phyloP scores from a whole-genome alignment of 192 early-diverging fungal genomes.

The Helicostylum pulchrum region DNA sequence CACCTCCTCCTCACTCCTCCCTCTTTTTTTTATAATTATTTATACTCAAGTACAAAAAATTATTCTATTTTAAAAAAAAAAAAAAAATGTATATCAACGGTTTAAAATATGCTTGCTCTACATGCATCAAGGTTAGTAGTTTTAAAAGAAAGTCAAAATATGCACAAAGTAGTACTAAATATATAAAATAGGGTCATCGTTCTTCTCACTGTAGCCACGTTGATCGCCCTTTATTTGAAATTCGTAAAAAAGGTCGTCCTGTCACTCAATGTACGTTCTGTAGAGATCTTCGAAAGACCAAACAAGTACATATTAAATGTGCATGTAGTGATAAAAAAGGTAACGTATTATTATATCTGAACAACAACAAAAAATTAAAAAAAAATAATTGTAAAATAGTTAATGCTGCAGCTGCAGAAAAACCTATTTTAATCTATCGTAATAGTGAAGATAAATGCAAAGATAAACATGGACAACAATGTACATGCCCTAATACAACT shows the following conservation, averaged over 20 bases:
- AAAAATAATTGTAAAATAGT: background rate
- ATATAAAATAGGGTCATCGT: slow-evolving; percentile 26
- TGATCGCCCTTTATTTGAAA: slow-evolving; percentile 55
- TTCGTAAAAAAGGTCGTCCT: slow-evolving; percentile 67
- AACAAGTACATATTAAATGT: slow-evolving; percentile 63
- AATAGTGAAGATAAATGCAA: slow-evolving; percentile 9
- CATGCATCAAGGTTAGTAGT: slow-evolving; percentile 30
- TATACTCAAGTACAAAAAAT: background rate
- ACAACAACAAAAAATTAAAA: background rate
- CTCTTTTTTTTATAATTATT: background rate
- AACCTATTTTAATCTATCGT: background rate
- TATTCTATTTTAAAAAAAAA: no score
- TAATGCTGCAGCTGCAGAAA: background rate
- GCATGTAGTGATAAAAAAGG: slow-evolving; percentile 42
- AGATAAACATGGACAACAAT: slow-evolving; percentile 9
- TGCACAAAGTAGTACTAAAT: no score
- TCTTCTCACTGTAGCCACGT: slow-evolving; percentile 35
- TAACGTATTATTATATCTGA: background rate
- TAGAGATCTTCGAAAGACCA: slow-evolving; percentile 58
- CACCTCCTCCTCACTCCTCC: background rate
- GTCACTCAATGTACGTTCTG: slow-evolving; percentile 62
- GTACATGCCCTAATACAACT: slow-evolving; percentile 9
- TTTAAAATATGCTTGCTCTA: slow-evolving; percentile 29
- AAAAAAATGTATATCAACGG: slow-evolving; percentile 25
- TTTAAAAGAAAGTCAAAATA: background rate